Evolutionary conservation across 1,284 basidiomycete species (phyloP), one percentile per base, ranked within the genome.

Genomic region (Malassezia globosa): DNA sequence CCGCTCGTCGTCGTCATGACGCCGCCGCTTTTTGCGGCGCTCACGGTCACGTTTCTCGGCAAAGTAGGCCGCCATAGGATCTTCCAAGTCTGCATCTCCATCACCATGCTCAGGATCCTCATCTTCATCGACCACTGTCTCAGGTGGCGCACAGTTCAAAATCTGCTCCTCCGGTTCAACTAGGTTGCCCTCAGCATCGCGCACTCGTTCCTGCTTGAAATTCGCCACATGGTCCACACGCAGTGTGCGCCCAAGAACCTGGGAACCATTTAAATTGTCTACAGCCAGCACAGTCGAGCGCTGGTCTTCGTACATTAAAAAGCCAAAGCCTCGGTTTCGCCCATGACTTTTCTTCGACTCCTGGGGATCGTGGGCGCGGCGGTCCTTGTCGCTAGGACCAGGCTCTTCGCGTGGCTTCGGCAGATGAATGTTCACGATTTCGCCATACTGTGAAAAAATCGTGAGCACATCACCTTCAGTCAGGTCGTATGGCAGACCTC

Each of bases 281-380:
- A 99, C 92, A 5, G 94, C 94, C 31, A 99, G 78, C 43, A 96
- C 75, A 3, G 94, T 99, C 48, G 86, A 90, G 38, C 87, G 80
- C 74, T 99, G 94, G 74, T 99, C 89, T 74, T 94, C 87, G 73
- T 96, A 99, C 90, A 97, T 96, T 55, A 97, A 76, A 74, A 96
- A 99, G 3, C 82, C 90, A 69, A 97, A 99, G 0, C 94, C 94
- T 61, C 78, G 81, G 3, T 63, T 58, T 34, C 60, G 58, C 3
- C 55, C 56, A n/a, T n/a, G n/a, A n/a, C n/a, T n/a, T n/a, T n/a
- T n/a, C 25, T 49, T 55, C 1, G 48, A 45, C 26, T 18, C 37
- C 18, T 14, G 41, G 10, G 39, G 22, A 8, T 13, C 13, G 14
- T 19, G 41, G 34, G 1, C 43, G 35, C 10, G 40, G 21, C 11